These are phyloP conservation scores for Coemansia aciculifera DNA, from an alignment of 192 early-diverging fungal genomes.

Conservation along the genomic window DNA sequence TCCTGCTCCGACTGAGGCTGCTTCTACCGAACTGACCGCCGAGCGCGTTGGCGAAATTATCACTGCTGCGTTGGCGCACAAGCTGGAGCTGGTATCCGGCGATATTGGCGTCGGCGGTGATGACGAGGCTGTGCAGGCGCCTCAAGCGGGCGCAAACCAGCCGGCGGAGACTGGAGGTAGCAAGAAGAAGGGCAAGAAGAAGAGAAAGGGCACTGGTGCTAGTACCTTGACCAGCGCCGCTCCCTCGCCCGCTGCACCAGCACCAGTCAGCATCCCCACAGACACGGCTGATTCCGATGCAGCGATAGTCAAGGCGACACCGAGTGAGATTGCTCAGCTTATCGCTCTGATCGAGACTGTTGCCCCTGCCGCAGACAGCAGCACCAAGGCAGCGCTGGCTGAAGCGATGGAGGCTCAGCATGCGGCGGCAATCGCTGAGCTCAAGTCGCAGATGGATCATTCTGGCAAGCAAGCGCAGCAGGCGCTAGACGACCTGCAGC, in stretches of 20 bases:
- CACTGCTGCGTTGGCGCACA: constrained; percentile 25
- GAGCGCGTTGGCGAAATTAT: constrained; percentile 32
- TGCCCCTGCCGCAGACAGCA: background rate
- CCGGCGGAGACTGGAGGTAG: background rate
- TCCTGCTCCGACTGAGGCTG: background rate
- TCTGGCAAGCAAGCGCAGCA: constrained; percentile 10
- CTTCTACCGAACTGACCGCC: constrained; percentile 2
- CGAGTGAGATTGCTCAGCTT: constrained; percentile 30
- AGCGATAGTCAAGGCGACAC: constrained; percentile 6
- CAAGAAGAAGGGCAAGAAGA: constrained; percentile 44
- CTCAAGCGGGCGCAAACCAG: background rate
- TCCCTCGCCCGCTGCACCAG: constrained; percentile 18
- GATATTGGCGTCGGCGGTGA: background rate
- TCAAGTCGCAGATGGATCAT: constrained; percentile 15
- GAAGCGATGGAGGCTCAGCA: background rate
- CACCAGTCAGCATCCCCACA: background rate
- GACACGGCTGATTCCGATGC: background rate
- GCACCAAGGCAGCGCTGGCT: background rate
- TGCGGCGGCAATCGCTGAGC: background rate
- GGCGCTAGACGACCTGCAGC: background rate
- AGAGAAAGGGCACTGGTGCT: constrained; percentile 28
- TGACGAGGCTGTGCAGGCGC: background rate
- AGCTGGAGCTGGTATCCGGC: constrained; percentile 4
- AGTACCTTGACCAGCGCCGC: background rate
- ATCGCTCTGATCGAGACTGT: constrained; percentile 28